A percentile compares a stretch with the other conserved stretches of the same genome.
phyloP scores from a whole-genome alignment of 2,329 filamentous ascomycete genomes.

The Paecilomyces niveus region DNA sequence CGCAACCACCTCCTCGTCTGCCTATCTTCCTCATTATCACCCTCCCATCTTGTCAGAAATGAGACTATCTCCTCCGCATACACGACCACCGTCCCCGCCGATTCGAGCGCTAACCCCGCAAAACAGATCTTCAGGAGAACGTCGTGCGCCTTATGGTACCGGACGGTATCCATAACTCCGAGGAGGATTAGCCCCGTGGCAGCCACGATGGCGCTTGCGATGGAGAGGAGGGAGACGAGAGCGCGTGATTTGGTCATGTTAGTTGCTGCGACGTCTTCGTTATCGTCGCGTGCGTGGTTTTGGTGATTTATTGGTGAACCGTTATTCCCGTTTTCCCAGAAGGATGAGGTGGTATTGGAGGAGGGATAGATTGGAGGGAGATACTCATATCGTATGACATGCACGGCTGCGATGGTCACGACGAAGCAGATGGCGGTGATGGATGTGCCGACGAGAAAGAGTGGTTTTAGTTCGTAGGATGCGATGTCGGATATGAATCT shows the following conservation, averaged over 20 bases:
- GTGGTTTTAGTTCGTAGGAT: constrained; percentile 14
- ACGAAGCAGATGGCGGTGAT: constrained; percentile 14
- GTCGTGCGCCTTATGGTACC: constrained; percentile 11
- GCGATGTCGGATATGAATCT: constrained; percentile 18
- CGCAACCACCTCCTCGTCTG: constrained; percentile 9
- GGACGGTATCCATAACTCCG: constrained; percentile 4
- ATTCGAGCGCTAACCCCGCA: constrained; percentile 12
- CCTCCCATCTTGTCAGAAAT: constrained; percentile 10
- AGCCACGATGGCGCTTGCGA: background rate
- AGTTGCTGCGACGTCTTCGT: background rate
- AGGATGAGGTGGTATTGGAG: background rate
- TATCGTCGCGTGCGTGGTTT: background rate
- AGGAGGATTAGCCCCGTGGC: background rate
- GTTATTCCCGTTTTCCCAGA: background rate
- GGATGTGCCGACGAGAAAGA: constrained; percentile 14
- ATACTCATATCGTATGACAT: constrained; percentile 9
- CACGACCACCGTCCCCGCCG: constrained; percentile 13
- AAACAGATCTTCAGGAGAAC: constrained; percentile 14
- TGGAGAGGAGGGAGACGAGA: background rate
- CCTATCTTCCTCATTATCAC: constrained; percentile 8
- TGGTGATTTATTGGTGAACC: background rate
- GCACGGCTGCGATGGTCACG: constrained; percentile 12
- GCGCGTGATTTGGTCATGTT: background rate
- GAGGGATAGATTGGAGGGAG: background rate
- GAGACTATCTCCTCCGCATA: constrained; percentile 14